phyloP scores from a whole-genome alignment of 108 stramenopile genomes.

The Thalassiosira profunda region DNA sequence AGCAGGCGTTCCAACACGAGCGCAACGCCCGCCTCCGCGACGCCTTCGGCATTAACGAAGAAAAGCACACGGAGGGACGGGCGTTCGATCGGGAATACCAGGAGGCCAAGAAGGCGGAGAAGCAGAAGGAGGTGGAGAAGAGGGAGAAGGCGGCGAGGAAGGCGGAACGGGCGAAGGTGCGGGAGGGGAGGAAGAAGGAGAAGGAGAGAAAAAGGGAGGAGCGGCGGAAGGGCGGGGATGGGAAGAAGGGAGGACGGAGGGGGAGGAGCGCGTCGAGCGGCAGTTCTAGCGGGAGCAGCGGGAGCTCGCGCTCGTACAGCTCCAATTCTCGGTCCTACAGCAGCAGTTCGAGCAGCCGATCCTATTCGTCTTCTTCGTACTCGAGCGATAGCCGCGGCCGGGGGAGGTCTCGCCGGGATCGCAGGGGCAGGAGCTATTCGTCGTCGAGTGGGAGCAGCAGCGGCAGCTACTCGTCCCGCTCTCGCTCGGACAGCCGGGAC shows the following conservation, averaged over 20 bases:
- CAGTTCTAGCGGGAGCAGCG: slow-evolving; percentile 21
- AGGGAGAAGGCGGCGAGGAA: slow-evolving; percentile 55
- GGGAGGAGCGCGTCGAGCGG: slow-evolving; percentile 32
- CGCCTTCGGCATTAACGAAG: slow-evolving; percentile 68
- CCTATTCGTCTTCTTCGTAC: slow-evolving; percentile 44
- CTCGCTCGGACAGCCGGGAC: slow-evolving; percentile 11
- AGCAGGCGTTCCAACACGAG: slow-evolving; percentile 27
- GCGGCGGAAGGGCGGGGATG: slow-evolving; percentile 9
- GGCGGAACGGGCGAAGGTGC: slow-evolving; percentile 44
- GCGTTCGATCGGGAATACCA: slow-evolving; percentile 89
- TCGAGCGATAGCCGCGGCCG: slow-evolving; percentile 29
- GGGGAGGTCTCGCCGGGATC: slow-evolving; percentile 12
- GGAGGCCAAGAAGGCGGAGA: slow-evolving; percentile 59
- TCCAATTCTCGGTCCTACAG: no score
- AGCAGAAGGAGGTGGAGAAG: slow-evolving; percentile 49
- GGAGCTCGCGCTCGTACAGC: slow-evolving; percentile 23
- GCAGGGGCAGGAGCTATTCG: slow-evolving; percentile 20
- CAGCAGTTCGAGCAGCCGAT: slow-evolving; percentile 29
- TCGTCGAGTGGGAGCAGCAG: slow-evolving; percentile 16
- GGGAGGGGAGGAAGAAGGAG: slow-evolving; percentile 31
- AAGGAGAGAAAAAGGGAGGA: slow-evolving; percentile 27
- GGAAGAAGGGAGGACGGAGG: slow-evolving; percentile 26
- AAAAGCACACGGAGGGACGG: slow-evolving; percentile 69
- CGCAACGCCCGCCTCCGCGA: slow-evolving; percentile 65
- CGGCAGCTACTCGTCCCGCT: no score